Evolutionary conservation across 2,329 filamentous ascomycete species (phyloP).

Genomic region (Nemania diffusa): DNA sequence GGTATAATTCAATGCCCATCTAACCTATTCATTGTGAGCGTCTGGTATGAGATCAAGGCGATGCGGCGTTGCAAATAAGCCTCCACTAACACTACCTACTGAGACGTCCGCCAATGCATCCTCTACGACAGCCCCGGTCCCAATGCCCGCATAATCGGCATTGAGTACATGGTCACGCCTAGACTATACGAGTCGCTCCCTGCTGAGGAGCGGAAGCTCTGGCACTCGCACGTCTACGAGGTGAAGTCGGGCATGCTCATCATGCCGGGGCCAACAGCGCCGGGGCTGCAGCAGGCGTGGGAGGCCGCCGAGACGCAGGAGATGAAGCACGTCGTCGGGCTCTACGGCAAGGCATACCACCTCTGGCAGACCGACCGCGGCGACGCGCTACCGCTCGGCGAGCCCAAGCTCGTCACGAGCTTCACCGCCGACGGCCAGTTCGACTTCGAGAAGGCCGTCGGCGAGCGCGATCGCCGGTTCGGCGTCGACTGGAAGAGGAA

Average conservation of each 20-base stretch:
- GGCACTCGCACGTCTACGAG: conserved; percentile 82
- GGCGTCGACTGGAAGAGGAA: conserved; percentile 59
- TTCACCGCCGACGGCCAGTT: conserved; percentile 62
- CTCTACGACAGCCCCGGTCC: conserved; percentile 78
- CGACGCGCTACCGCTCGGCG: conserved; percentile 64
- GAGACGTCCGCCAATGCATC: conserved; percentile 84
- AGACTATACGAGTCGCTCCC: conserved; percentile 74
- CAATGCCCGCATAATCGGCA: conserved; percentile 79
- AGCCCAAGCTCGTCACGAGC: conserved; percentile 66
- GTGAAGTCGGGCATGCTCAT: conserved; percentile 84
- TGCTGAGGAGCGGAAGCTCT: conserved; percentile 75
- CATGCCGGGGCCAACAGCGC: conserved; percentile 69
- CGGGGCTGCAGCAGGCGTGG: conserved; percentile 71
- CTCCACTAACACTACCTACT: conserved; percentile 15
- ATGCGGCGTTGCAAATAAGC: not conserved
- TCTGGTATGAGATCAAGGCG: not conserved
- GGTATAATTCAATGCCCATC: conserved; percentile 46
- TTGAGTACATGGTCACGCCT: conserved; percentile 88
- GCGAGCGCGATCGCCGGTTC: conserved; percentile 59
- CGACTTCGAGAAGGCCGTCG: conserved; percentile 57
- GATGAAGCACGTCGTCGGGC: conserved; percentile 77
- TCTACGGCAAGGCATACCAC: conserved; percentile 89
- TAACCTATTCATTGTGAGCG: not conserved
- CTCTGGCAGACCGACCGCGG: conserved; percentile 86
- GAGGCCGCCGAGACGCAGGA: conserved; percentile 80